Percentiles rank a stretch among this genome's conserved stretches.
phyloP scores from a whole-genome alignment of 495 filamentous ascomycete genomes.

The Penicillium coprophilum region DNA sequence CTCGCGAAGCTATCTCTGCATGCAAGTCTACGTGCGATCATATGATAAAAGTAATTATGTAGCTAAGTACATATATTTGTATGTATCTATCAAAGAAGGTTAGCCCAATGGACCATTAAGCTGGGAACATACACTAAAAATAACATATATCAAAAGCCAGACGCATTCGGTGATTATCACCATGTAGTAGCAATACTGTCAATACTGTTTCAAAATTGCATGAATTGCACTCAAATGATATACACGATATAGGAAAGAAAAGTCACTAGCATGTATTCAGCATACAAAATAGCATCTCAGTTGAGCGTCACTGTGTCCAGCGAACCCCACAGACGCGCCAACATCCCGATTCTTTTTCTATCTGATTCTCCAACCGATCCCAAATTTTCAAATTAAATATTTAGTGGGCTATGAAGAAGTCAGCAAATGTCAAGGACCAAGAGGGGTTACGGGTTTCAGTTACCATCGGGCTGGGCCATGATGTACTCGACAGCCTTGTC shows the following conservation, averaged over 20 bases:
- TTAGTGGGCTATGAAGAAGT: constrained; percentile 41
- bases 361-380: constrained; percentile 34
- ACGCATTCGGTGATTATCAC: neutral
- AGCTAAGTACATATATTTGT: neutral
- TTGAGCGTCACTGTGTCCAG: constrained; percentile 23
- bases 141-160: neutral
- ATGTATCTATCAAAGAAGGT: neutral
- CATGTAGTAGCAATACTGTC: constrained; percentile 9
- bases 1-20: neutral
- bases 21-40: neutral
- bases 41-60: neutral
- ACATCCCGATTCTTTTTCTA: constrained; percentile 43
- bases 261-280: constrained; percentile 44
- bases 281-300: constrained; percentile 38
- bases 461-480: constrained; percentile 85
- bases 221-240: constrained; percentile 51
- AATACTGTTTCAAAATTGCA: constrained; percentile 37
- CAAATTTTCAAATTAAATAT: constrained; percentile 35
- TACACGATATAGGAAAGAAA: constrained; percentile 46
- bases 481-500: constrained; percentile 97
- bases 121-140: neutral
- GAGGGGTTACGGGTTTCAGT: constrained; percentile 12
- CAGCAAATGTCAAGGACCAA: constrained; percentile 9
- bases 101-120: neutral
- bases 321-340: constrained; percentile 32